Conservation (phyloP, 2,329 filamentous ascomycete species). For the Aspergillus ochraceus region DNA sequence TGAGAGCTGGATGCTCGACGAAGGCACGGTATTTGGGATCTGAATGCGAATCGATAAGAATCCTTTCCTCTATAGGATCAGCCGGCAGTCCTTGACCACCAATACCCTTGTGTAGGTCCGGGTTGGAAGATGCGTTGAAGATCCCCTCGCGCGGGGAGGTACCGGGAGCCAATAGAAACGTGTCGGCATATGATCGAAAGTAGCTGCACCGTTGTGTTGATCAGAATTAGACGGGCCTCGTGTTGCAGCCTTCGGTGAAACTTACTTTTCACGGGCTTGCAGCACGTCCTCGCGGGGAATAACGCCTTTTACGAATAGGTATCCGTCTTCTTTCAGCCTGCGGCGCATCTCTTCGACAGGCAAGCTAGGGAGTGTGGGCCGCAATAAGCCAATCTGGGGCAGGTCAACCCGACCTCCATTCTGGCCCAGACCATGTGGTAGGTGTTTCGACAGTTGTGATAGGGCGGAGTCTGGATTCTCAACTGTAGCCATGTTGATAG, state of each 20-base stretch:
- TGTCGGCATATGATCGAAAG: conserved; percentile 40
- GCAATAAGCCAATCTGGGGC: conserved; percentile 8
- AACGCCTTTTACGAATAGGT: conserved; percentile 45
- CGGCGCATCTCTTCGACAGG: conserved; percentile 40
- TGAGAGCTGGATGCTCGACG: conserved; percentile 36
- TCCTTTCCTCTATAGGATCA: conserved; percentile 25
- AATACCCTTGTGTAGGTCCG: conserved; percentile 37
- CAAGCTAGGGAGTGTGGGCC: conserved; percentile 14
- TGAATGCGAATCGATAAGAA: conserved; percentile 35
- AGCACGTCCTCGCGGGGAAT: conserved; percentile 46
- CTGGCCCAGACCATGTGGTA: conserved; percentile 8
- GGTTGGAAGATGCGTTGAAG: conserved; percentile 39
- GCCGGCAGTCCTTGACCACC: conserved; percentile 30
- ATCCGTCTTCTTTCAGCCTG: conserved; percentile 41
- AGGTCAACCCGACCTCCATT: conserved; percentile 11
- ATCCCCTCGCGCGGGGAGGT: conserved; percentile 43
- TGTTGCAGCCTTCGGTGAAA: not conserved
- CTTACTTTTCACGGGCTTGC: conserved; percentile 35
- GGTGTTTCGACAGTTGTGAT: not conserved
- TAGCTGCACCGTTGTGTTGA: conserved; percentile 26
- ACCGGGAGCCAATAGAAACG: conserved; percentile 40
- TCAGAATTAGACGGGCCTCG: not conserved
- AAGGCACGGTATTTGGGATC: conserved; percentile 34
- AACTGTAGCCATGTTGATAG: not conserved
- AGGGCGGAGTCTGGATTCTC: not conserved